These are phyloP conservation scores for Persicaria tinctoria DNA, from an alignment of 148 eudicot species.

Conservation along the genomic window DNA sequence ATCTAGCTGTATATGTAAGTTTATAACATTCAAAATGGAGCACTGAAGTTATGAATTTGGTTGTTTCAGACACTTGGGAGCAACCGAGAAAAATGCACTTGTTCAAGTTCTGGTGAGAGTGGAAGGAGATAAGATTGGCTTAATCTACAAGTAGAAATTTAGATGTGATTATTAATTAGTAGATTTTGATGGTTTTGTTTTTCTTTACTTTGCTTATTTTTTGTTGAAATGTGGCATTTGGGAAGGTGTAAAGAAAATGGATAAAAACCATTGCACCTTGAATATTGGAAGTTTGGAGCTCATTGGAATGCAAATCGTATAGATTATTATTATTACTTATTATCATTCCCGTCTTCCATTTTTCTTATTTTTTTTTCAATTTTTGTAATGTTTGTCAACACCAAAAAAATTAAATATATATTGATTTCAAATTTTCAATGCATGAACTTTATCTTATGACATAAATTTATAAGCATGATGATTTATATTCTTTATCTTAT, in stretches of 20 bases:
- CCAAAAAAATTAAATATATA: too few species aligned
- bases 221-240: background rate
- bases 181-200: background rate
- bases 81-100: conserved; percentile 52
- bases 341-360: background rate
- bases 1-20: background rate
- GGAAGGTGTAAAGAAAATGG: background rate
- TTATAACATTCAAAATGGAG: background rate
- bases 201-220: background rate
- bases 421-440: too few species aligned
- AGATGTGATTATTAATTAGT: background rate
- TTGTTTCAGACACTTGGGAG: conserved; percentile 47
- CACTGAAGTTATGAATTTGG: background rate
- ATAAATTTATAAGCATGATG: too few species aligned
- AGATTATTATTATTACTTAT: background rate
- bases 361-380: too few species aligned
- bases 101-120: conserved; percentile 32
- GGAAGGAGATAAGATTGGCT: background rate
- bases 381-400: too few species aligned
- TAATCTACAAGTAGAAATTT: background rate
- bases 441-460: too few species aligned
- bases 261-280: background rate
- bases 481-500: too few species aligned
- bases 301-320: conserved; percentile 1
- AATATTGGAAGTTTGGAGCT: background rate